phyloP scores from a whole-genome alignment of 1,284 basidiomycete species.

The Leccinum angustisporum region DNA sequence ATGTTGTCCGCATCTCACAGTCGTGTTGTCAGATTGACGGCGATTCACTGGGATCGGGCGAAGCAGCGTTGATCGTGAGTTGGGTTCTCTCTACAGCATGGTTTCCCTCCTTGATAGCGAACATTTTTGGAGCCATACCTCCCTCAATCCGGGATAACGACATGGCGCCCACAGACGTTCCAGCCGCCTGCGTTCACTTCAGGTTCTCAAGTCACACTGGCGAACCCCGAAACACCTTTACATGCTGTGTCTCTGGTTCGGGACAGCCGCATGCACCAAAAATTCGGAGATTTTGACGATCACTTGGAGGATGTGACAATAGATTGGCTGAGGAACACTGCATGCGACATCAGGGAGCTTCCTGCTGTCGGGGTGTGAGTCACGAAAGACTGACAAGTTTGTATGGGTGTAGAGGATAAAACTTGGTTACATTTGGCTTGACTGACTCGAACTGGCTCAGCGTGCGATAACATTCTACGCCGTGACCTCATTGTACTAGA shows the following conservation, averaged over 20 bases:
- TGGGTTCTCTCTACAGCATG: background rate
- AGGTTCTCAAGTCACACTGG: constrained; percentile 47
- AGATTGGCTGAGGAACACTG: constrained; percentile 60
- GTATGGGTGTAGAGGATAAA: background rate
- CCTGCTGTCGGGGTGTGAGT: constrained; percentile 9
- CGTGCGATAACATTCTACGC: background rate
- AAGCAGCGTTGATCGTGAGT: constrained; percentile 58
- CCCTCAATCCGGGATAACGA: constrained; percentile 36
- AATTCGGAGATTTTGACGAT: constrained; percentile 76
- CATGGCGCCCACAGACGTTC: constrained; percentile 46
- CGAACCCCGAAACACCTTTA: constrained; percentile 41
- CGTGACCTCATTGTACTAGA: too few relatives aligned
- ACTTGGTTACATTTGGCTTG: background rate
- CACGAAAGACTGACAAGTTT: background rate
- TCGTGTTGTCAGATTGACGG: constrained; percentile 51
- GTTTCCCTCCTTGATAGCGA: constrained; percentile 6
- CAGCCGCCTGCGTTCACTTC: constrained; percentile 43
- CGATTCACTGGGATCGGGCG: constrained; percentile 47
- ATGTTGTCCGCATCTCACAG: constrained; percentile 7
- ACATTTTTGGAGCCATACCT: constrained; percentile 45
- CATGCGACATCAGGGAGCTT: constrained; percentile 38
- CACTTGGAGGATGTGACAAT: constrained; percentile 72
- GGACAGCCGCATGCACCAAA: constrained; percentile 46
- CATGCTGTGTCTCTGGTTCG: constrained; percentile 49
- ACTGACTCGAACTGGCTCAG: background rate